A percentile compares a stretch with the other conserved stretches of the same genome.
These are phyloP conservation scores for Nakaseomyces nivariensis DNA, from an alignment of 1,139 yeast genomes.

Conservation along the genomic window DNA sequence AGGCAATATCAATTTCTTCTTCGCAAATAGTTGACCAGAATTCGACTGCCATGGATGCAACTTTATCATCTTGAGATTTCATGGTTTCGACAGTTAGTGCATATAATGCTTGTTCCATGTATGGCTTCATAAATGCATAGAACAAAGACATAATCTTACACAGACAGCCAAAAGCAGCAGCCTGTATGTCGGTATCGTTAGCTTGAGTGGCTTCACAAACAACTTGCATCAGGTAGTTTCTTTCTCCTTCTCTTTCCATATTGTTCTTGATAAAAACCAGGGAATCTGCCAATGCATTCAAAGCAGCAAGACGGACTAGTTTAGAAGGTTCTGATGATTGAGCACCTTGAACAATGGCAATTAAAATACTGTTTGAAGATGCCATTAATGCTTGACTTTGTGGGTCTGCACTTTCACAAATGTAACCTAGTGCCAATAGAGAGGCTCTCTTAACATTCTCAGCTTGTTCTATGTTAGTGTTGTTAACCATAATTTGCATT, in stretches of 20 bases:
- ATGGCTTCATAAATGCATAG: constrained; percentile 81
- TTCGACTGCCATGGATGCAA: constrained; percentile 97
- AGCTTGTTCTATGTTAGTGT: constrained; percentile 70
- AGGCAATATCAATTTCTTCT: constrained; percentile 76
- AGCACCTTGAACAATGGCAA: constrained; percentile 95
- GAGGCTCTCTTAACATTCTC: constrained; percentile 79
- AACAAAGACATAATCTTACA: constrained; percentile 87
- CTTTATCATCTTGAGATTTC: constrained; percentile 67
- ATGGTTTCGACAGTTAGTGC: constrained; percentile 86
- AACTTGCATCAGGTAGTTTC: constrained; percentile 96
- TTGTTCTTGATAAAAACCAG: constrained; percentile 80
- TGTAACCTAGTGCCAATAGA: constrained; percentile 82
- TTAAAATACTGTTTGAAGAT: constrained; percentile 84
- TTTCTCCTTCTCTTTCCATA: constrained; percentile 87
- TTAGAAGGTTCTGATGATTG: constrained; percentile 68
- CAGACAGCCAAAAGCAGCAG: constrained; percentile 91
- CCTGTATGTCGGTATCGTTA: constrained; percentile 69
- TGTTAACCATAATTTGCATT: constrained; percentile 72
- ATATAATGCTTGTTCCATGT: constrained; percentile 94
- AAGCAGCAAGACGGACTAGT: constrained; percentile 76
- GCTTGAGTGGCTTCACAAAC: constrained; percentile 98
- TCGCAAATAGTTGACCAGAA: constrained; percentile 98
- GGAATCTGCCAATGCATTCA: constrained; percentile 84
- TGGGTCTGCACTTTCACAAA: constrained; percentile 91
- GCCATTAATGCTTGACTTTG: constrained; percentile 66